A percentile compares a stretch with the other conserved stretches of the same genome.
These are phyloP conservation scores for Scopulariopsis brevicaulis DNA, from an alignment of 2,329 filamentous ascomycete genomes.

Conservation along the genomic window DNA sequence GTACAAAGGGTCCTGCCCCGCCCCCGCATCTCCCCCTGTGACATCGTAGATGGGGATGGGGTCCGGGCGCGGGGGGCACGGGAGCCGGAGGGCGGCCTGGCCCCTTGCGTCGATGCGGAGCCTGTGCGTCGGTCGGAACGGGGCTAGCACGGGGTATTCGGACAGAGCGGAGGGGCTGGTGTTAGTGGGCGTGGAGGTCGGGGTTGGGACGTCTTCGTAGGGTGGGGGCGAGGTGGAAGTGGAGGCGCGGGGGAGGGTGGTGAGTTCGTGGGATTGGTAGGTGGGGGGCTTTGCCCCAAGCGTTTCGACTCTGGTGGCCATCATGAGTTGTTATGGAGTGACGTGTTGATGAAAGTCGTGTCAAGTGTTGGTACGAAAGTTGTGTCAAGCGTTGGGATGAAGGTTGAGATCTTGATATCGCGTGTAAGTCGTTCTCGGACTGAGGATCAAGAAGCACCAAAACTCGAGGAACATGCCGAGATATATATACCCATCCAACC, in stretches of 20 bases:
- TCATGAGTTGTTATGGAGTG: neutral
- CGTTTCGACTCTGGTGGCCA: neutral
- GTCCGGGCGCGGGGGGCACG: constrained; percentile 20
- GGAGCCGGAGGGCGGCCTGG: constrained; percentile 28
- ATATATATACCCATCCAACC: neutral
- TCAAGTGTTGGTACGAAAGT: neutral
- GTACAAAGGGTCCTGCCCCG: constrained; percentile 30
- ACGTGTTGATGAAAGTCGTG: too few species aligned
- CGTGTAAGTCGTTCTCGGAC: neutral
- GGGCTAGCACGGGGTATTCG: neutral
- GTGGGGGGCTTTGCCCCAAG: neutral
- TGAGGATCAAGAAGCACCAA: neutral
- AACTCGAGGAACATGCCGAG: neutral
- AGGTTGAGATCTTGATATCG: neutral
- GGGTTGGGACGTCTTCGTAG: constrained; percentile 13
- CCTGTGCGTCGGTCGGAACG: constrained; percentile 29
- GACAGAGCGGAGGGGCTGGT: neutral
- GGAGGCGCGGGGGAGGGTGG: constrained; percentile 2
- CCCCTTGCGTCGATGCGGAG: constrained; percentile 38
- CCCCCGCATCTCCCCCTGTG: constrained; percentile 18
- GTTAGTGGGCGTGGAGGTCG: constrained; percentile 1
- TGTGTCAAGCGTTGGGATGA: neutral
- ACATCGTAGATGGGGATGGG: constrained; percentile 31
- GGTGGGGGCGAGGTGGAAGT: constrained; percentile 14
- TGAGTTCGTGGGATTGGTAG: neutral